Evolutionary conservation across 1,139 yeast species (phyloP).

Genomic region (Taiozyma sp.): DNA sequence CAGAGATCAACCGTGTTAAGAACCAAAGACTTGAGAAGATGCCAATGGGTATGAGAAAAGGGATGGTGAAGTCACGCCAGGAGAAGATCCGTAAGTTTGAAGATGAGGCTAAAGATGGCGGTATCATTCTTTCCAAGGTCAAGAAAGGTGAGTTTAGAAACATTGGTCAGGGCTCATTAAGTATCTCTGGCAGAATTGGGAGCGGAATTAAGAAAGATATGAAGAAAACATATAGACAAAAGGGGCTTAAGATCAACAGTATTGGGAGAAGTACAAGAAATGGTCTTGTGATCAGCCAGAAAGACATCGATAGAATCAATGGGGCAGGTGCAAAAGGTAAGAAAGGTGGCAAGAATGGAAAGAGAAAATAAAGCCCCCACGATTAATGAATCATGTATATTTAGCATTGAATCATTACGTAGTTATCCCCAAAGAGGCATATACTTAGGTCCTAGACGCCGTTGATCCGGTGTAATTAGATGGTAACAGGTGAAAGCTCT

Average conservation of each 20-base stretch:
- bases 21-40: constrained; percentile 56
- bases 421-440: not conserved
- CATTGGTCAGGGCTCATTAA: constrained; percentile 41
- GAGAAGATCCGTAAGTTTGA: constrained; percentile 55
- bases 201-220: constrained; percentile 38
- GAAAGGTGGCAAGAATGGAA: not conserved
- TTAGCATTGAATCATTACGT: not conserved
- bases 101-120: constrained; percentile 81
- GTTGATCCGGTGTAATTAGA: too few relatives aligned
- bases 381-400: not conserved
- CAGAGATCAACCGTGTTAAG: constrained; percentile 39
- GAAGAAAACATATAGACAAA: constrained; percentile 44
- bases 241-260: constrained; percentile 74
- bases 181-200: constrained; percentile 56
- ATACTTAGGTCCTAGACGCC: too few relatives aligned
- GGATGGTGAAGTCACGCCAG: constrained; percentile 61
- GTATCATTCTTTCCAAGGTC: constrained; percentile 61
- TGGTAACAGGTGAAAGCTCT: too few relatives aligned
- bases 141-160: constrained; percentile 62
- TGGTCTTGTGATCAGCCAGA: constrained; percentile 71
- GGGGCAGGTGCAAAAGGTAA: constrained; percentile 18
- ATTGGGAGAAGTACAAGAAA: constrained; percentile 80
- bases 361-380: not conserved
- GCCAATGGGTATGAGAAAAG: constrained; percentile 87
- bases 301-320: constrained; percentile 55